phyloP scores from a whole-genome alignment of 306 rosid genomes.

The Medicago lupulina region DNA sequence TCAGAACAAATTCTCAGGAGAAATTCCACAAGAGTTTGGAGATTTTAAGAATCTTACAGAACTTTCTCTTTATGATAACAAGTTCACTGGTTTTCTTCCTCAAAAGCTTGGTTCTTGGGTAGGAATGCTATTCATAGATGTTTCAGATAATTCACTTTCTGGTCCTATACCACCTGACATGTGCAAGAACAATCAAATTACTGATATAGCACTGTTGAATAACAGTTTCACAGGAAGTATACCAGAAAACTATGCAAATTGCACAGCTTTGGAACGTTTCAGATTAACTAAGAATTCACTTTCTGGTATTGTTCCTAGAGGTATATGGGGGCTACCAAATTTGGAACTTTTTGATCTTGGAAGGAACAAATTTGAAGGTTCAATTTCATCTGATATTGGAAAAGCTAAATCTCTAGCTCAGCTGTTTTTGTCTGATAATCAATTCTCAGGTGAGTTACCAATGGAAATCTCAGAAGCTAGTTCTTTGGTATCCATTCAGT shows the following conservation, averaged over 20 bases:
- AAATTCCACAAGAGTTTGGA: constrained; percentile 73
- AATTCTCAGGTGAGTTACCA: constrained; percentile 77
- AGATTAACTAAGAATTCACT: constrained; percentile 68
- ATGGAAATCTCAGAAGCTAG: constrained; percentile 60
- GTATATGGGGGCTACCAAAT: constrained; percentile 79
- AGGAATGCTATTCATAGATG: constrained; percentile 68
- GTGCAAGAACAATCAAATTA: constrained; percentile 68
- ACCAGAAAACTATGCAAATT: constrained; percentile 68
- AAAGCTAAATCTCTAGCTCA: constrained; percentile 73
- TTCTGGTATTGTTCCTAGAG: constrained; percentile 78
- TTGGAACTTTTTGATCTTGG: constrained; percentile 57
- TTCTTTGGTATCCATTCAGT: constrained; percentile 56
- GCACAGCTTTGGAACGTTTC: constrained; percentile 63
- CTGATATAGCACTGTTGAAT: constrained; percentile 53
- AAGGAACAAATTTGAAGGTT: constrained; percentile 78
- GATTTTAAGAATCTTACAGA: constrained; percentile 53
- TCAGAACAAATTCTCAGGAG: constrained; percentile 63
- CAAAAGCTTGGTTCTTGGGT: constrained; percentile 69
- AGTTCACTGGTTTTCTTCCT: constrained; percentile 70
- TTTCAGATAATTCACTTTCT: constrained; percentile 71
- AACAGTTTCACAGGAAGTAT: constrained; percentile 76
- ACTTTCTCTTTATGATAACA: constrained; percentile 69
- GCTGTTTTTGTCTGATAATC: constrained; percentile 55
- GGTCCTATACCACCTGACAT: constrained; percentile 80
- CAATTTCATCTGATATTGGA: constrained; percentile 62